Conservation (phyloP, 1,139 yeast genomes). For the Pichia sp. region DNA sequence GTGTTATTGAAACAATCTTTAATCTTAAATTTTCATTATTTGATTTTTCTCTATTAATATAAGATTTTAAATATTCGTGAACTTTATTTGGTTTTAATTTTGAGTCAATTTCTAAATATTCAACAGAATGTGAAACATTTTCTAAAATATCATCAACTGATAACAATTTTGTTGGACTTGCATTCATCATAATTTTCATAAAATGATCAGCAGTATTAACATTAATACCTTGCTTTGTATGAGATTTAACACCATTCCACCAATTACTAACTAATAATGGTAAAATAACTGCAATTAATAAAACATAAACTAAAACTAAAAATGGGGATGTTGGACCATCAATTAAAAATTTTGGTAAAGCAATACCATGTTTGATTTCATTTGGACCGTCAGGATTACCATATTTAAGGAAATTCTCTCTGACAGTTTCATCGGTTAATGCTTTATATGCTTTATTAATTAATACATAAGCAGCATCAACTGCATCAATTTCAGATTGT, state of each 20-base stretch:
- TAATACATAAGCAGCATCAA: constrained; percentile 73
- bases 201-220: constrained; percentile 74
- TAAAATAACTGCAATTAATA: constrained; percentile 67
- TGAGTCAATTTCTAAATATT: constrained; percentile 41
- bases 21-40: constrained; percentile 36
- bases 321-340: constrained; percentile 74
- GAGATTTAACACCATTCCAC: constrained; percentile 83
- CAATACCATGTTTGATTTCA: constrained; percentile 91
- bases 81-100: constrained; percentile 43
- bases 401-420: constrained; percentile 73
- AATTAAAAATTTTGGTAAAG: constrained; percentile 84
- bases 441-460: constrained; percentile 93
- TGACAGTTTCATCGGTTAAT: constrained; percentile 80
- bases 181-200: constrained; percentile 57
- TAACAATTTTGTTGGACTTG: constrained; percentile 69
- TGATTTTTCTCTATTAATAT: constrained; percentile 43
- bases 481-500: constrained; percentile 46
- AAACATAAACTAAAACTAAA: constrained; percentile 56
- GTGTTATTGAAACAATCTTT: constrained; percentile 56
- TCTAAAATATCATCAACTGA: constrained; percentile 52
- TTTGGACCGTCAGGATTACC: constrained; percentile 99
- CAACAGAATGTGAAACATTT: constrained; percentile 59
- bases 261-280: constrained; percentile 78
- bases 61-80: constrained; percentile 45
- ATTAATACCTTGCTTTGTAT: constrained; percentile 79